Conservation (phyloP, 129 eudicot genomes). For the Solidago caesia region DNA sequence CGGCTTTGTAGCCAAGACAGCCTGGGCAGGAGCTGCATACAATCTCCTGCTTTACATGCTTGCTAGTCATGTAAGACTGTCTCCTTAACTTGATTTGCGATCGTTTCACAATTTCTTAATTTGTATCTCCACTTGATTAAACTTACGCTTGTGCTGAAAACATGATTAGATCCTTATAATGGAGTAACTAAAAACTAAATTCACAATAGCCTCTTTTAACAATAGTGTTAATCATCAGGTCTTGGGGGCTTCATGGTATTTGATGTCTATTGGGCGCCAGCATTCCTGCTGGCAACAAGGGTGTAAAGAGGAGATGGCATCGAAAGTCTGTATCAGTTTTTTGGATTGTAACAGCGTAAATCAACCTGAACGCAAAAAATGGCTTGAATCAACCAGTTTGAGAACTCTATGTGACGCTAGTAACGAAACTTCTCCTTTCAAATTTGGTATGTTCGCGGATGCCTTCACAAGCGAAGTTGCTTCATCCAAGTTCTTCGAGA, state of each 20-base stretch:
- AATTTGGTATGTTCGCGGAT: constrained; percentile 93
- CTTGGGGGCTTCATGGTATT: constrained; percentile 88
- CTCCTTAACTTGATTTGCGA: neutral
- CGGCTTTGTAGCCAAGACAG: constrained; percentile 84
- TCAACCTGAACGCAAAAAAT: constrained; percentile 48
- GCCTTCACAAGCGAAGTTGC: constrained; percentile 93
- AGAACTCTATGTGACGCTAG: constrained; percentile 64
- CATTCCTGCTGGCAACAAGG: constrained; percentile 84
- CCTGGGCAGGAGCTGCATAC: constrained; percentile 99
- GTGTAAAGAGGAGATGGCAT: constrained; percentile 54
- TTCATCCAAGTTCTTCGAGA: constrained; percentile 59
- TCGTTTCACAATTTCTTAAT: neutral
- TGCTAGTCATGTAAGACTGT: constrained; percentile 74
- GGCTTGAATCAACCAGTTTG: constrained; percentile 68
- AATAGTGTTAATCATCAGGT: constrained; percentile 40
- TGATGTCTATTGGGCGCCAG: constrained; percentile 82
- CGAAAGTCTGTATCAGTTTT: constrained; percentile 50
- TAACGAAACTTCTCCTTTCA: constrained; percentile 60
- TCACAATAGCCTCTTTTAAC: too few species aligned
- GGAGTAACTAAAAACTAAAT: too few species aligned
- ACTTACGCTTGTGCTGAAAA: neutral
- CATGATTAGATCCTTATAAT: too few species aligned
- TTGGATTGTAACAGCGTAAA: constrained; percentile 61
- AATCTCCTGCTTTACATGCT: constrained; percentile 86
- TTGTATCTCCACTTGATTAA: neutral